These are phyloP conservation scores for Dictyostelium discoideum DNA, from an alignment of 78 protist genomes.

Conservation along the genomic window DNA sequence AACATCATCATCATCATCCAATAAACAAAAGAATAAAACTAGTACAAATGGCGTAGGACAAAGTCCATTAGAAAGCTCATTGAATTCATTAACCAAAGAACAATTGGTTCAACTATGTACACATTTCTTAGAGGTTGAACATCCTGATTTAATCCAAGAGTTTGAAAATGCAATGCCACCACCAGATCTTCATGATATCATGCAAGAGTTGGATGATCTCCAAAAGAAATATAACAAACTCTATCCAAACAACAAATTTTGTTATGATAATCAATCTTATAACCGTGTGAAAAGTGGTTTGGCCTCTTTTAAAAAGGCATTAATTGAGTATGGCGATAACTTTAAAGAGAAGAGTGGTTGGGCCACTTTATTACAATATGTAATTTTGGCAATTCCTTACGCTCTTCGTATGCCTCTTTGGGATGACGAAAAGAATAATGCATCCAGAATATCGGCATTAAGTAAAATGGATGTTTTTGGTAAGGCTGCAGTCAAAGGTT, in stretches of 20 bases:
- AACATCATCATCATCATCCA: not conserved
- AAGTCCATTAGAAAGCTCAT: slow-evolving; percentile 57
- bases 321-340: slow-evolving; percentile 61
- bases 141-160: slow-evolving; percentile 49
- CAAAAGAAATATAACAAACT: slow-evolving; percentile 73
- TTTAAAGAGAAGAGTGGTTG: slow-evolving; percentile 68
- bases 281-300: slow-evolving; percentile 71
- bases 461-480: slow-evolving; percentile 70
- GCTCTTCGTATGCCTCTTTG: slow-evolving; percentile 69
- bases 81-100: slow-evolving; percentile 68
- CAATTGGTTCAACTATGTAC: slow-evolving; percentile 53
- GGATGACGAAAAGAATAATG: slow-evolving; percentile 75
- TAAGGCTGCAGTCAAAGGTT: slow-evolving; percentile 61
- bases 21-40: not conserved
- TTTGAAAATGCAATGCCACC: slow-evolving; percentile 77
- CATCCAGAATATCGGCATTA: slow-evolving; percentile 54
- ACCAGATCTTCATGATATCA: slow-evolving; percentile 67
- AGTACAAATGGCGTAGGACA: not conserved
- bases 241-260: slow-evolving; percentile 67
- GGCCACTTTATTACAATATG: slow-evolving; percentile 69
- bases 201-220: slow-evolving; percentile 47
- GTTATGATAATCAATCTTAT: slow-evolving; percentile 47
- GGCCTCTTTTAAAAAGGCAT: slow-evolving; percentile 43
- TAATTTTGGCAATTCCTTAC: slow-evolving; percentile 59
- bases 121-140: slow-evolving; percentile 22